These are phyloP conservation scores for Pezicula rhizophila DNA, from an alignment of 2,329 filamentous ascomycete species.

Conservation along the genomic window DNA sequence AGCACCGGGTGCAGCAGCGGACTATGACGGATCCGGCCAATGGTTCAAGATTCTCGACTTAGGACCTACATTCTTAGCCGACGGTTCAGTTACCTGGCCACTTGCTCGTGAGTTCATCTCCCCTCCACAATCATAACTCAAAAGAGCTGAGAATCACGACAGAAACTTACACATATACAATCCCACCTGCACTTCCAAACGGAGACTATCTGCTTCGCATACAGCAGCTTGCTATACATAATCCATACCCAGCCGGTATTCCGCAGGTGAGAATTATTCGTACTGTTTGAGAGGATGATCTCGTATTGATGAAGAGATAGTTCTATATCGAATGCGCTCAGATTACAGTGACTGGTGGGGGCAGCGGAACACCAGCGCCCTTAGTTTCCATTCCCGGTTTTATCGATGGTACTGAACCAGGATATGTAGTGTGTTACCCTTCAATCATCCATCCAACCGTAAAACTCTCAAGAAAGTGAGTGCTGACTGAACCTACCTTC, in stretches of 20 bases:
- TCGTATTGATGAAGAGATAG: slow-evolving; percentile 1
- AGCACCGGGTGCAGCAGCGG: slow-evolving; percentile 25
- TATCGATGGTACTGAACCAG: slow-evolving; percentile 9
- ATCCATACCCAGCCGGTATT: slow-evolving; percentile 8
- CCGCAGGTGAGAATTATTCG: slow-evolving; percentile 3
- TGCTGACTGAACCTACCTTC: too few relatives aligned
- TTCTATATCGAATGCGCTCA: slow-evolving; percentile 24
- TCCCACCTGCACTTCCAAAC: slow-evolving; percentile 17
- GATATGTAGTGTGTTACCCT: neutral
- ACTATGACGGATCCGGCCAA: slow-evolving; percentile 29
- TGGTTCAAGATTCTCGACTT: slow-evolving; percentile 33
- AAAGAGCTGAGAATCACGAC: neutral
- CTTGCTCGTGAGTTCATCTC: slow-evolving; percentile 16
- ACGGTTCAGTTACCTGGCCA: slow-evolving; percentile 18
- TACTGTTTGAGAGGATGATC: neutral
- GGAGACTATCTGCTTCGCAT: slow-evolving; percentile 11
- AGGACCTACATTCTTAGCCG: slow-evolving; percentile 21
- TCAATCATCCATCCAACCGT: too few relatives aligned
- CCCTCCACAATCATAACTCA: too few relatives aligned
- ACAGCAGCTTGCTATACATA: slow-evolving; percentile 10
- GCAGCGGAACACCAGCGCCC: slow-evolving; percentile 12
- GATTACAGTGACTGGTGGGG: slow-evolving; percentile 9
- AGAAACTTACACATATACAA: slow-evolving; percentile 24
- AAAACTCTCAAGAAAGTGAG: too few relatives aligned
- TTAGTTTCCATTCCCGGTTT: slow-evolving; percentile 19